Percentiles rank a stretch among this genome's conserved stretches.
Evolutionary conservation across 2,329 filamentous ascomycete genomes (phyloP).

Genomic region (Penicillium polonicum): DNA sequence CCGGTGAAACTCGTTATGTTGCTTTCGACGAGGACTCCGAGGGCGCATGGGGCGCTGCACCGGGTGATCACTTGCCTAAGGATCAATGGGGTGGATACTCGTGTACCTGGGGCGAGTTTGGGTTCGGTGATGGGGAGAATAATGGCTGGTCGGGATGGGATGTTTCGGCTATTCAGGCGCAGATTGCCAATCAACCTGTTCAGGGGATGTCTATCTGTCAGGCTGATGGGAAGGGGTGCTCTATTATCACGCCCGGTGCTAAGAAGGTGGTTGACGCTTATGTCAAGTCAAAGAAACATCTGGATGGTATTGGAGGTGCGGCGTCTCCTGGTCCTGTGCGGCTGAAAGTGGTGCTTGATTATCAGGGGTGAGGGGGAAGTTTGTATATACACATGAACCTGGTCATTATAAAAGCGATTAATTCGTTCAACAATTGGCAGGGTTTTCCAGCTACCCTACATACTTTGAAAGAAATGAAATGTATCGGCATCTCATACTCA

Average conservation of each 20-base stretch:
- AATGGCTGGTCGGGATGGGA: constrained; percentile 41
- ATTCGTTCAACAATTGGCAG: neutral
- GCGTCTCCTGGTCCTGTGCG: constrained; percentile 32
- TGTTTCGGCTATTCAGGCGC: constrained; percentile 42
- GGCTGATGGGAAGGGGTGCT: constrained; percentile 28
- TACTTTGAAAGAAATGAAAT: no score
- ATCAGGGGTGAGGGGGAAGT: constrained; percentile 14
- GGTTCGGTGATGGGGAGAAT: constrained; percentile 36
- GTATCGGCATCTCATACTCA: no score
- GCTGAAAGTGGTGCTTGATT: constrained; percentile 31
- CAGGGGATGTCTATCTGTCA: constrained; percentile 39
- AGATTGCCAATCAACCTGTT: constrained; percentile 29
- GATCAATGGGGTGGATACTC: constrained; percentile 35
- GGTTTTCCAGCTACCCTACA: neutral
- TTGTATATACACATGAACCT: constrained; percentile 4
- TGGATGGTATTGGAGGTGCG: constrained; percentile 39
- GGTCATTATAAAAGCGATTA: neutral
- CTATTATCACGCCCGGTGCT: constrained; percentile 27
- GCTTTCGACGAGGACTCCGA: constrained; percentile 42
- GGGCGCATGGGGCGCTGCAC: constrained; percentile 38
- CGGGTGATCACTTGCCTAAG: constrained; percentile 29
- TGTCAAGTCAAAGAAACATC: constrained; percentile 20
- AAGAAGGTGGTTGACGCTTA: constrained; percentile 31
- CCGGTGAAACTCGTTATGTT: constrained; percentile 36
- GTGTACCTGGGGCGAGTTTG: constrained; percentile 42